phyloP scores from a whole-genome alignment of 306 rosid species.

The Erythrophleum fordii region DNA sequence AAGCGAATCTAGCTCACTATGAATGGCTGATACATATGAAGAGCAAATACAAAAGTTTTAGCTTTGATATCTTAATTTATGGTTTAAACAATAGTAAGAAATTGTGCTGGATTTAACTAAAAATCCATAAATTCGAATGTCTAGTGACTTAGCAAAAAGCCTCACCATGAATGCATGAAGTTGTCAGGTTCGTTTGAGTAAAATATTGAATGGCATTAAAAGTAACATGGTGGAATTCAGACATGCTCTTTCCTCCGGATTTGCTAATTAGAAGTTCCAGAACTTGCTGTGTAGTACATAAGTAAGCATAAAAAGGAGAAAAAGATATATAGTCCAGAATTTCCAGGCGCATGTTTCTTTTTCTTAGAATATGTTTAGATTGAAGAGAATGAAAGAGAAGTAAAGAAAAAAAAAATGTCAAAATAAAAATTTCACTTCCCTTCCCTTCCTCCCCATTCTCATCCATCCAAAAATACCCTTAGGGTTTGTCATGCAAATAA shows the following conservation, averaged over 20 bases:
- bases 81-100: background rate
- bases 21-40: constrained; percentile 18
- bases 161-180: background rate
- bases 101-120: constrained; percentile 9
- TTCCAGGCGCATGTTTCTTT: background rate
- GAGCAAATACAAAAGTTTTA: constrained; percentile 12
- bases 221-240: constrained; percentile 7
- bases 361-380: too few species aligned
- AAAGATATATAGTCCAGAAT: background rate
- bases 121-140: background rate
- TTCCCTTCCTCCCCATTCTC: too few species aligned
- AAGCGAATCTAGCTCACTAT: constrained; percentile 7
- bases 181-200: background rate
- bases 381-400: too few species aligned
- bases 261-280: background rate
- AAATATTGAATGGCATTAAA: constrained; percentile 15
- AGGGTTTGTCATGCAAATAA: background rate
- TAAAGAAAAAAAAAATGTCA: too few species aligned
- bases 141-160: background rate
- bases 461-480: background rate
- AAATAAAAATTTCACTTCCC: too few species aligned
- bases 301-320: background rate
- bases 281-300: background rate
- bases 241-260: background rate
- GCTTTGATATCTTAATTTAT: background rate